Percentiles rank a stretch among this genome's conserved stretches.
Evolutionary conservation across 176 grass and related monocot species (phyloP).

Genomic region (Calamus simplicifolius): DNA sequence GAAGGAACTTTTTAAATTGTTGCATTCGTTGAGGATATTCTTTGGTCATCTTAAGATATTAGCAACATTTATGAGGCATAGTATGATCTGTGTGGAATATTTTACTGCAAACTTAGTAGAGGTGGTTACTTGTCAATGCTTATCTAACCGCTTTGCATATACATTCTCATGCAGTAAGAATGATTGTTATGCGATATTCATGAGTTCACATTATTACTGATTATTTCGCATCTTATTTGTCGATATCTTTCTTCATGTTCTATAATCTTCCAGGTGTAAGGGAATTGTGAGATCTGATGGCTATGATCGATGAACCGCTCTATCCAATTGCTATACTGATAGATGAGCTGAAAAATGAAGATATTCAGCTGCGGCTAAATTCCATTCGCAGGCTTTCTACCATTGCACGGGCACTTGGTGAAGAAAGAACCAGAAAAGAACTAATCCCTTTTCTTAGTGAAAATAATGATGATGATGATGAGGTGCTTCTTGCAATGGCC

Average conservation of each 20-base stretch:
- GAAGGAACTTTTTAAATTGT: too few relatives aligned
- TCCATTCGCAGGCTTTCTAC: conserved; percentile 87
- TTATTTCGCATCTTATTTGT: too few relatives aligned
- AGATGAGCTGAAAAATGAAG: conserved; percentile 96
- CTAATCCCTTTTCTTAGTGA: conserved; percentile 92
- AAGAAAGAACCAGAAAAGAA: conserved; percentile 92
- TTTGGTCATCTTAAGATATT: too few relatives aligned
- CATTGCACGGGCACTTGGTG: conserved; percentile 83
- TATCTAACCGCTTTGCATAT: too few relatives aligned
- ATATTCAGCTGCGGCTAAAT: conserved; percentile 84
- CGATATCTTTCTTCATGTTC: not conserved
- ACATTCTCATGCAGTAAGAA: too few relatives aligned
- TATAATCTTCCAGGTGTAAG: conserved; percentile 17
- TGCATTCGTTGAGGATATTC: too few relatives aligned
- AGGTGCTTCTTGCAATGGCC: conserved; percentile 95
- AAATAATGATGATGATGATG: conserved; percentile 97
- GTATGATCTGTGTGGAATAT: too few relatives aligned
- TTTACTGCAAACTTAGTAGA: too few relatives aligned
- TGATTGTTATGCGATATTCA: too few relatives aligned
- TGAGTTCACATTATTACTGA: too few relatives aligned
- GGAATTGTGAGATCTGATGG: conserved; percentile 39
- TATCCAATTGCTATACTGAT: conserved; percentile 91
- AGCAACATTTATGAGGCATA: too few relatives aligned
- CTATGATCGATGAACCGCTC: conserved; percentile 70
- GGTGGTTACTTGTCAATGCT: too few relatives aligned